A percentile compares a stretch with the other conserved stretches of the same genome.
Conservation (phyloP, 305 asterid species). For the Solanum hybrid region DNA sequence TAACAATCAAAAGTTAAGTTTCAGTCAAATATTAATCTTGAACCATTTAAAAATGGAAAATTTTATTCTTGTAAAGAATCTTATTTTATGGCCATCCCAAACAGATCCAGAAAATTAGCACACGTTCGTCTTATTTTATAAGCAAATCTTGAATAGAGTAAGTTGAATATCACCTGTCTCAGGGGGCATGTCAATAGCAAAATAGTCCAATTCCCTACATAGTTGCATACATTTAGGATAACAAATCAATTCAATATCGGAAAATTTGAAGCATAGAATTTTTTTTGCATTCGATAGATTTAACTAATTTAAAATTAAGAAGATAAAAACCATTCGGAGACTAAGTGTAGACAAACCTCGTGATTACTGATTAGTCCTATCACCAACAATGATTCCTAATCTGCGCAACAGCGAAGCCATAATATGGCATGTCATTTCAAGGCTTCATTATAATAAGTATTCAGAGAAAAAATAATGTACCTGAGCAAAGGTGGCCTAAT, state of each 20-base stretch:
- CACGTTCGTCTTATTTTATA: not conserved
- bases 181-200: not conserved
- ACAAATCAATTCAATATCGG: not conserved
- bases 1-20: not conserved
- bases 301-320: not conserved
- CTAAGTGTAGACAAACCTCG: not conserved
- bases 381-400: not conserved
- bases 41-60: not conserved
- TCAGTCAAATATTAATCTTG: not conserved
- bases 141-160: not conserved
- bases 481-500: not conserved
- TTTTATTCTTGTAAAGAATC: not conserved
- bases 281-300: not conserved
- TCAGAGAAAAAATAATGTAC: not conserved
- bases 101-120: not conserved
- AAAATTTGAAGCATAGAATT: not conserved
- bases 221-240: not conserved
- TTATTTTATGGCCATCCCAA: not conserved
- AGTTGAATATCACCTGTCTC: not conserved
- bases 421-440: not conserved
- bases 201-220: not conserved
- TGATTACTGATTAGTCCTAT: no score
- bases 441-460: not conserved
- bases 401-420: not conserved
- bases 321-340: not conserved